phyloP scores from a whole-genome alignment of 345 rosid species.

The Boechera stricta region DNA sequence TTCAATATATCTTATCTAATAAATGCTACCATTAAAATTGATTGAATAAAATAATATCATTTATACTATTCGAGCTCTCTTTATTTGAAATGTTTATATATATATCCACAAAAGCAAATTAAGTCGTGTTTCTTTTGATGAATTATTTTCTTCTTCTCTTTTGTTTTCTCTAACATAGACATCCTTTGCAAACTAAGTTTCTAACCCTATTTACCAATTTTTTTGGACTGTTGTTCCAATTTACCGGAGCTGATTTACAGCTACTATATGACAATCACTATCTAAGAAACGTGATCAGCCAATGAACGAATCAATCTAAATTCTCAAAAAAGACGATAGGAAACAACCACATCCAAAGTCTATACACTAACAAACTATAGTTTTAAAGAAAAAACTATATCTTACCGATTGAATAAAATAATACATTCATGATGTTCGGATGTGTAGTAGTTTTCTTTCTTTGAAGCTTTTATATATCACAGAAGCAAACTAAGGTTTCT shows the following conservation, averaged over 20 bases:
- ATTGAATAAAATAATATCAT: neutral
- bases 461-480: no score
- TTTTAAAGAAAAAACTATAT: no score
- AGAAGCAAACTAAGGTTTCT: no score
- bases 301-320: no score
- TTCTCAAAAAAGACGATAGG: neutral
- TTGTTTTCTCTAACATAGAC: neutral
- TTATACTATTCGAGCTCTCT: neutral
- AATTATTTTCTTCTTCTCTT: neutral
- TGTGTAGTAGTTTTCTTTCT: no score
- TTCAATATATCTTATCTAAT: no score
- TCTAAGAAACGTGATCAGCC: neutral
- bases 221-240: no score
- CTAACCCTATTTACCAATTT: neutral
- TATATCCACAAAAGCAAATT: neutral
- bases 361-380: neutral
- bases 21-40: neutral
- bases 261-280: neutral
- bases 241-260: neutral
- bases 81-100: neutral
- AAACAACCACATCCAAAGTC: neutral
- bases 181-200: neutral
- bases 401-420: no score
- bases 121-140: no score
- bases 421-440: no score